Base-by-base conservation (phyloP, 2,329 filamentous ascomycete species). In the Pyrenophora teres region DNA sequence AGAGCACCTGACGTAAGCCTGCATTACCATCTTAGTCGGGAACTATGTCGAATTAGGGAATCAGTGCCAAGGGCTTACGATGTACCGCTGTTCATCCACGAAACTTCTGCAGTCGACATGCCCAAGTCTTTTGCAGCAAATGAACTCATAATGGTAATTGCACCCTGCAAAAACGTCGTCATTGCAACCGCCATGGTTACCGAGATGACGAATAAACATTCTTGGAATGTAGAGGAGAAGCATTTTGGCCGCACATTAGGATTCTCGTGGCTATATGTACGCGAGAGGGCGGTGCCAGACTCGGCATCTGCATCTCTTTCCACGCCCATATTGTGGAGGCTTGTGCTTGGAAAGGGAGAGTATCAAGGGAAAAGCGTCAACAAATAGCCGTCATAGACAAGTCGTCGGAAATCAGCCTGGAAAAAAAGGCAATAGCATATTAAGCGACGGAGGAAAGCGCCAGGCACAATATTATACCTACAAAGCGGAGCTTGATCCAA, bases 111-210 rank as follows among this genome's bases (percentile, higher is more conserved):
- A 40, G 82, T 83, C 2, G 80, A 83, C 85, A 89, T 88, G 39
- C 77, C 64, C 47, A 88, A 69, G 54, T 87, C 83, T 12, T 71
- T 65, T 2, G 81, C 84, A 40, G 87, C 85, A 43, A 82, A 82
- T 0, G 82, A 82, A 1, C 84, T 85, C 53, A 87, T 83, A 52
- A 87, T 85, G 2, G 85, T 80, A 4, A 83, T 79, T 4, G 80
- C 77, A 10, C 86, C 86, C 6, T 77, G 76, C 23, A 86, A 74
- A 59, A 89, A 85, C 4, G 81, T 80, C 8, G 79, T 80, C 63
- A 86, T 84, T 3, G 82, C 85, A 38, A 87, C 85, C 2, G 85
- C 85, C 75, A 88, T 83, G 1, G 86, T 89, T 8, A 85, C 83
- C 33, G 85, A 86, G 15, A 86, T 67, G 13, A 89, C 83, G 62